Percentiles rank a stretch among this genome's conserved stretches.
phyloP scores from a whole-genome alignment of 257 asterid species.

The Solanum dulcamara region DNA sequence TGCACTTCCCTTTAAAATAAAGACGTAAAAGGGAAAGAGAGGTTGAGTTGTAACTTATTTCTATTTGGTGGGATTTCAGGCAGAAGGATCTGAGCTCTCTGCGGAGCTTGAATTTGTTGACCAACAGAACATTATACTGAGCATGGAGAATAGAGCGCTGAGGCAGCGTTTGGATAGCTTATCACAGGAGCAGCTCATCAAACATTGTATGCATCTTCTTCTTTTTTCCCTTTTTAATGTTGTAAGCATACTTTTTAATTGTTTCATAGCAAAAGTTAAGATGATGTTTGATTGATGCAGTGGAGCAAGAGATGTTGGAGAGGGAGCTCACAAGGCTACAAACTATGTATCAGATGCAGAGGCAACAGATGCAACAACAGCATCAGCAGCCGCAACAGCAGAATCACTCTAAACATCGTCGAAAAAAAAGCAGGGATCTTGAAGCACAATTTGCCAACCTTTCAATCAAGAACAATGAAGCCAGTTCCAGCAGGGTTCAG shows the following conservation, averaged over 20 bases:
- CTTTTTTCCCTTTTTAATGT: background rate
- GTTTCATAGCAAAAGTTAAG: background rate
- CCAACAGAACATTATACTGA: constrained; percentile 69
- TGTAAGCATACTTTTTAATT: background rate
- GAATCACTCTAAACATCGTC: constrained; percentile 30
- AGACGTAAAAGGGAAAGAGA: background rate
- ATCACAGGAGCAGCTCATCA: constrained; percentile 75
- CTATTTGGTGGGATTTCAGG: constrained; percentile 22
- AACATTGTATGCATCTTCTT: constrained; percentile 44
- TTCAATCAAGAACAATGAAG: constrained; percentile 25
- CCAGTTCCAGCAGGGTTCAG: constrained; percentile 23
- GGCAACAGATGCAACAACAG: constrained; percentile 37
- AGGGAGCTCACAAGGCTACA: constrained; percentile 75
- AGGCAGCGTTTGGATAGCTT: constrained; percentile 73
- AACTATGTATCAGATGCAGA: constrained; percentile 36
- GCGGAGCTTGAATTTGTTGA: constrained; percentile 74
- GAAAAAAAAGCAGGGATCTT: constrained; percentile 38
- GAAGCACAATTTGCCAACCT: constrained; percentile 20
- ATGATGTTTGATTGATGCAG: constrained; percentile 18
- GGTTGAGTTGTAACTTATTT: background rate
- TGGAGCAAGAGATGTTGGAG: constrained; percentile 86
- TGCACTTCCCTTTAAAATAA: too few species aligned
- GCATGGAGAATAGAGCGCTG: constrained; percentile 75
- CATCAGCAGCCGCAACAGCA: constrained; percentile 24
- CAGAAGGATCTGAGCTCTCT: constrained; percentile 48